These are phyloP conservation scores for Paxillus rubicundulus DNA, from an alignment of 768 basidiomycete genomes.

Conservation along the genomic window DNA sequence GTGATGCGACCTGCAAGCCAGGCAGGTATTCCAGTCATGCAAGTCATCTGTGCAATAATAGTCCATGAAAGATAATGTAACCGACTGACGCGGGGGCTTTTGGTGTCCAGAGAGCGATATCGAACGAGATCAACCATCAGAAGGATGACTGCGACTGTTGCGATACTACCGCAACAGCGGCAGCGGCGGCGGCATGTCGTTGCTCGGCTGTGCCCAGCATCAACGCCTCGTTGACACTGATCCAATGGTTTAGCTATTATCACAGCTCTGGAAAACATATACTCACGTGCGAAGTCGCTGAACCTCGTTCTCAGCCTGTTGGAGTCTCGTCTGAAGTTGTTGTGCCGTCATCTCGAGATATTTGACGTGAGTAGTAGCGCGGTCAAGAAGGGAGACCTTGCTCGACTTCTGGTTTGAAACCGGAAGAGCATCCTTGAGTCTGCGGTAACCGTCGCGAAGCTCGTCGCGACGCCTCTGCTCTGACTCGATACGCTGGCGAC, in stretches of 20 bases:
- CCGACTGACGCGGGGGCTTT: constrained; percentile 27
- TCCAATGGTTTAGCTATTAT: not conserved
- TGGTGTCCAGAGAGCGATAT: constrained; percentile 15
- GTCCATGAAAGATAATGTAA: constrained; percentile 38
- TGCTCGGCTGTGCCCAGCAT: constrained; percentile 84
- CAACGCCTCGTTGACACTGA: constrained; percentile 80
- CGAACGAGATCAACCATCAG: constrained; percentile 39
- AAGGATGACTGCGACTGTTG: constrained; percentile 40
- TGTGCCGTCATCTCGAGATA: constrained; percentile 79
- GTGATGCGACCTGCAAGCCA: constrained; percentile 59
- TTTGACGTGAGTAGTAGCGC: constrained; percentile 84
- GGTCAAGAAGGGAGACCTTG: constrained; percentile 88
- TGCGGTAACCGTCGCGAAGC: constrained; percentile 87
- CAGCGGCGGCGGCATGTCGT: constrained; percentile 55
- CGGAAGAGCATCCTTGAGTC: constrained; percentile 88
- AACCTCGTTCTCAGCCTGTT: constrained; percentile 78
- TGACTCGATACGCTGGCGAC: constrained; percentile 90
- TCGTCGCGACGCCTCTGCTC: constrained; percentile 91
- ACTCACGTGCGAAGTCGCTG: constrained; percentile 66
- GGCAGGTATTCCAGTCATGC: constrained; percentile 51
- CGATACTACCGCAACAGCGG: constrained; percentile 53
- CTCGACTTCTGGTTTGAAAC: constrained; percentile 89
- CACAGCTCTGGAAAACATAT: not conserved
- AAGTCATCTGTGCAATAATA: constrained; percentile 38
- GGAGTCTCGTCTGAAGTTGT: constrained; percentile 71